Percentiles rank a stretch among this genome's conserved stretches.
Conservation (phyloP, 2,329 filamentous ascomycete genomes). For the Byssochlamys sp. region DNA sequence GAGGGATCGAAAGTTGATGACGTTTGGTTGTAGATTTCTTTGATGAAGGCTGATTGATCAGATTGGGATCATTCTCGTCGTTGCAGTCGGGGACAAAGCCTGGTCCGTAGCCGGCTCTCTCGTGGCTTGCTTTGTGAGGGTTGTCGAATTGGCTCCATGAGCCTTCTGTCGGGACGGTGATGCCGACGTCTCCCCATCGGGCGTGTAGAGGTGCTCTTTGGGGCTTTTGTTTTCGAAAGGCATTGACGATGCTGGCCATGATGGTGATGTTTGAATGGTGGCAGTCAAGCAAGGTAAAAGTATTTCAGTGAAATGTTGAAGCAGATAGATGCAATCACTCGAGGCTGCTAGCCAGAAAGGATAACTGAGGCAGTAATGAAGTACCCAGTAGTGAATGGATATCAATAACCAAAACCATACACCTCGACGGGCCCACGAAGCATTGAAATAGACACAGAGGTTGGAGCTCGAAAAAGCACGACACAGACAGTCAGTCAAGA, state of each 20-base stretch:
- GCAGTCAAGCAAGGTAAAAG: not conserved
- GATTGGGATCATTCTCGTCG: slow-evolving; percentile 1
- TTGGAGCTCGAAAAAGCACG: not conserved
- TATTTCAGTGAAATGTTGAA: not conserved
- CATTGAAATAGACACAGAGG: not conserved
- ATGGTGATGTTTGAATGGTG: not conserved
- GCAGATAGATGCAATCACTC: not conserved
- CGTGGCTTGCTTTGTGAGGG: slow-evolving; percentile 10
- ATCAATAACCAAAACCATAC: not conserved
- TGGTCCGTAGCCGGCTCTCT: slow-evolving; percentile 16
- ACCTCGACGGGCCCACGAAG: not conserved
- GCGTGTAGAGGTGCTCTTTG: slow-evolving; percentile 22
- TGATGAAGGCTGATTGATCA: not conserved
- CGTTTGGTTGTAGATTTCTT: not conserved
- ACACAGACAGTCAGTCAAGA: not conserved
- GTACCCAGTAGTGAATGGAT: not conserved
- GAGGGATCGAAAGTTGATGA: not conserved
- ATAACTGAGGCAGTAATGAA: not conserved
- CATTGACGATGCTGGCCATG: slow-evolving; percentile 21
- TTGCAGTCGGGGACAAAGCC: slow-evolving; percentile 18
- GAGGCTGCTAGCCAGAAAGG: not conserved
- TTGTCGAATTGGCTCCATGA: slow-evolving; percentile 29
- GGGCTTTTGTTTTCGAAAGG: slow-evolving; percentile 20
- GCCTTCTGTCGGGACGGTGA: slow-evolving; percentile 28
- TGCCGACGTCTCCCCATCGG: slow-evolving; percentile 31